Evolutionary conservation across 2,329 filamentous ascomycete species (phyloP).

Genomic region (Pseudocercospora vitis): DNA sequence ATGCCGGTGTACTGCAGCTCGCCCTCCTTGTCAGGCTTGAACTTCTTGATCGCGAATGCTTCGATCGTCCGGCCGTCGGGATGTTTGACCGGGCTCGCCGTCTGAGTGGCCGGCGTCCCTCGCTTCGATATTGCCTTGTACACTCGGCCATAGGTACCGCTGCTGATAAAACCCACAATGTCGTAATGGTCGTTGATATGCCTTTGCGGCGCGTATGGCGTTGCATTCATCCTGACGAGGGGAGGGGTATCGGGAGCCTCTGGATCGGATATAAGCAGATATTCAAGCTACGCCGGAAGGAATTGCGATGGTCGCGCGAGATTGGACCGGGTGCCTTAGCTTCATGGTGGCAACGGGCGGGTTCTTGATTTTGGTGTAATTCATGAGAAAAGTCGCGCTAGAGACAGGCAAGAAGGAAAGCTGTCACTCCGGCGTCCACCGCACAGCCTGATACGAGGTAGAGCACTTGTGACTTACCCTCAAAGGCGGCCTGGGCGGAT

Average conservation of each 20-base stretch:
- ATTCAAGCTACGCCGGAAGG: constrained; percentile 9
- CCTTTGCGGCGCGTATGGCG: constrained; percentile 67
- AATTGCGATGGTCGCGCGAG: background rate
- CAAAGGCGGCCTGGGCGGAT: constrained; percentile 44
- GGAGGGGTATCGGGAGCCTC: constrained; percentile 34
- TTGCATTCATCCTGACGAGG: constrained; percentile 37
- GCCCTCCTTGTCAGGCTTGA: constrained; percentile 98
- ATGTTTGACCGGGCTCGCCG: constrained; percentile 29
- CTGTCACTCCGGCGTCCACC: background rate
- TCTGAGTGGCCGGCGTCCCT: constrained; percentile 52
- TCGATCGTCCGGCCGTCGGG: constrained; percentile 51
- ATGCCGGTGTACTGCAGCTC: constrained; percentile 97
- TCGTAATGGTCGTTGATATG: constrained; percentile 91
- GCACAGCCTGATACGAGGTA: background rate
- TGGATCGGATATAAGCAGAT: constrained; percentile 18
- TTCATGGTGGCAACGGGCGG: background rate
- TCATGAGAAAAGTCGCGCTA: too few species aligned
- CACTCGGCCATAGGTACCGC: constrained; percentile 94
- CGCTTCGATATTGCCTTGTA: constrained; percentile 96
- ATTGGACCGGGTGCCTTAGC: background rate
- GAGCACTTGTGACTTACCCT: constrained; percentile 36
- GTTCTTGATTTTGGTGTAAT: too few species aligned
- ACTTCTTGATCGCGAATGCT: constrained; percentile 98
- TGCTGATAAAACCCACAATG: constrained; percentile 97
- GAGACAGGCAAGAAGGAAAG: background rate